These are phyloP conservation scores for Aphanomyces cochlioides DNA, from an alignment of 352 stramenopile genomes.

Conservation along the genomic window DNA sequence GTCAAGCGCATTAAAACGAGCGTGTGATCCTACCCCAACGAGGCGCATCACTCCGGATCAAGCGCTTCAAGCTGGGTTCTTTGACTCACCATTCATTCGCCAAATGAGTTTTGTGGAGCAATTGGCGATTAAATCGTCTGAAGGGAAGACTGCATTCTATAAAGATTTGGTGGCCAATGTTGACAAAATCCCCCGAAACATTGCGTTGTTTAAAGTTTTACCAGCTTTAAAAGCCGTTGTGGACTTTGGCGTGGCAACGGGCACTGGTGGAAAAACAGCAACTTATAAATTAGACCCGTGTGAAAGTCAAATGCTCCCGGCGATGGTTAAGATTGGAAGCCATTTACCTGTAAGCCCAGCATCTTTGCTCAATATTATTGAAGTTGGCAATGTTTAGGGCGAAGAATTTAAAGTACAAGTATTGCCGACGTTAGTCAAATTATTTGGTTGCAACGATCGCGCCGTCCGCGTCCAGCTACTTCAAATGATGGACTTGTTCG, in stretches of 20 bases:
- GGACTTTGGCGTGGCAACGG: slow-evolving; percentile 63
- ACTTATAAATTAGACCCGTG: slow-evolving; percentile 77
- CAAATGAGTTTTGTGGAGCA: slow-evolving; percentile 93
- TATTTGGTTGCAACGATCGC: slow-evolving; percentile 90
- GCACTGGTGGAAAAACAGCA: slow-evolving; percentile 39
- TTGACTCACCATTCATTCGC: slow-evolving; percentile 91
- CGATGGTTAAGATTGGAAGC: slow-evolving; percentile 82
- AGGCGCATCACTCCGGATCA: slow-evolving; percentile 80
- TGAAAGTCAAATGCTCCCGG: slow-evolving; percentile 82
- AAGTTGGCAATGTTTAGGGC: slow-evolving; percentile 28
- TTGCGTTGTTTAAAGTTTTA: slow-evolving; percentile 84
- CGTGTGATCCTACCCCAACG: slow-evolving; percentile 51
- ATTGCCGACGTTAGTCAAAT: slow-evolving; percentile 82
- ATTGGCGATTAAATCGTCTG: slow-evolving; percentile 87
- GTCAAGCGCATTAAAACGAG: slow-evolving; percentile 49
- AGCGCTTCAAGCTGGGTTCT: slow-evolving; percentile 85
- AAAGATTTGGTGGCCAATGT: slow-evolving; percentile 86
- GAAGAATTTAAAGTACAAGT: slow-evolving; percentile 87
- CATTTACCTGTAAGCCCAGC: slow-evolving; percentile 42
- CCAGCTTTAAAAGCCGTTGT: slow-evolving; percentile 78
- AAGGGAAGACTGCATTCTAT: slow-evolving; percentile 93
- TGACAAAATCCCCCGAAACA: slow-evolving; percentile 55
- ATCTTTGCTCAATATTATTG: neutral
- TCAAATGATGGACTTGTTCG: slow-evolving; percentile 89
- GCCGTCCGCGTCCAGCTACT: slow-evolving; percentile 86